phyloP scores from a whole-genome alignment of 2,329 filamentous ascomycete genomes.

The Ascochyta koolunga region DNA sequence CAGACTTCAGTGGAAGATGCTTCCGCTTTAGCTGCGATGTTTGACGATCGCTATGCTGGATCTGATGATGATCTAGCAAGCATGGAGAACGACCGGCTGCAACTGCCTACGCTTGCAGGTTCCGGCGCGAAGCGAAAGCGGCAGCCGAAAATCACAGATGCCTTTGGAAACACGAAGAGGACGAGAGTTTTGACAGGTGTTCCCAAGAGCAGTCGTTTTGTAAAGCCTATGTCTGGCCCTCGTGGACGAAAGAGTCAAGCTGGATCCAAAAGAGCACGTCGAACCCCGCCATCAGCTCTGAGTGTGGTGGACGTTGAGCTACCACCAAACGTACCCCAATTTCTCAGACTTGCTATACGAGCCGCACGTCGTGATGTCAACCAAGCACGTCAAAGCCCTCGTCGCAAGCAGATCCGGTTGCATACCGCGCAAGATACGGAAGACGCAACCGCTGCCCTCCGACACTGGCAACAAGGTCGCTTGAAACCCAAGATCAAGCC shows the following conservation, averaged over 20 bases:
- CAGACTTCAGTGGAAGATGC: constrained; percentile 30
- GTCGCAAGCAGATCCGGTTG: constrained; percentile 59
- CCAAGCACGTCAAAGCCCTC: constrained; percentile 58
- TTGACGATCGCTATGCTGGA: constrained; percentile 34
- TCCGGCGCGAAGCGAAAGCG: constrained; percentile 35
- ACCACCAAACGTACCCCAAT: constrained; percentile 55
- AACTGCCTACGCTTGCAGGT: constrained; percentile 37
- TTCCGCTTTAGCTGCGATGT: constrained; percentile 28
- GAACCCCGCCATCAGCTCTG: constrained; percentile 37
- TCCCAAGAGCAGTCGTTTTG: not conserved
- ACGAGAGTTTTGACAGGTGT: constrained; percentile 10
- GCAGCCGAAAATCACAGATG: constrained; percentile 48
- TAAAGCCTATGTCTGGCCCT: not conserved
- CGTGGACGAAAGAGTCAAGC: constrained; percentile 13
- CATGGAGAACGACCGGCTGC: constrained; percentile 56
- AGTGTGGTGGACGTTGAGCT: constrained; percentile 60
- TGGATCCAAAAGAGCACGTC: constrained; percentile 17
- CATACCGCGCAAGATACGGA: constrained; percentile 60
- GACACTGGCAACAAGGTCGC: constrained; percentile 58
- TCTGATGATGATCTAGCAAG: constrained; percentile 41
- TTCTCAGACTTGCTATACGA: constrained; percentile 62
- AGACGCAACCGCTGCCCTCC: constrained; percentile 58
- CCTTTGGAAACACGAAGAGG: constrained; percentile 35
- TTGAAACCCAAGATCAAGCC: constrained; percentile 26
- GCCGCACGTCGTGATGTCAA: constrained; percentile 56